Evolutionary conservation across 2,329 filamentous ascomycete genomes (phyloP).

Genomic region (Chaetomiaceae sp.): DNA sequence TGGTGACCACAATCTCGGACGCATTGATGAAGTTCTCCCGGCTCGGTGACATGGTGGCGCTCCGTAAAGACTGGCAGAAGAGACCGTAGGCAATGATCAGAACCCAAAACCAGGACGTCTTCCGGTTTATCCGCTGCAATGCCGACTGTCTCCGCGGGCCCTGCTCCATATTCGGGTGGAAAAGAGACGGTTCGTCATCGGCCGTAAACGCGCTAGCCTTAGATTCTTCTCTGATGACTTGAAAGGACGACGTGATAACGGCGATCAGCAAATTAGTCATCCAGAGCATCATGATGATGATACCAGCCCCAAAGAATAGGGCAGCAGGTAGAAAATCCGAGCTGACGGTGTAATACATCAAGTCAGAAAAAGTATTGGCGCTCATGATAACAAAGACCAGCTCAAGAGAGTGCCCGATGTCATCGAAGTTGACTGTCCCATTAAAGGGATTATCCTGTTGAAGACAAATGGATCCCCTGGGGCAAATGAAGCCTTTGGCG

Average conservation of each 20-base stretch:
- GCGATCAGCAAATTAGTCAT: slow-evolving; percentile 91
- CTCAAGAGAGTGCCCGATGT: slow-evolving; percentile 86
- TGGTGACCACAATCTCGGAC: slow-evolving; percentile 71
- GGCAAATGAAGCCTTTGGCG: slow-evolving; percentile 85
- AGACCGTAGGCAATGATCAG: slow-evolving; percentile 74
- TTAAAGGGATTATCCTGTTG: slow-evolving; percentile 75
- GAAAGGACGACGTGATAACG: slow-evolving; percentile 97
- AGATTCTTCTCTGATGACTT: slow-evolving; percentile 95
- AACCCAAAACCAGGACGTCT: slow-evolving; percentile 74
- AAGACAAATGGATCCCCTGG: slow-evolving; percentile 75
- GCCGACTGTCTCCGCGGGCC: slow-evolving; percentile 39
- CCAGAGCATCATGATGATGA: slow-evolving; percentile 94
- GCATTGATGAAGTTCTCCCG: slow-evolving; percentile 63
- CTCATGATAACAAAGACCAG: slow-evolving; percentile 98
- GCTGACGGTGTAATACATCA: slow-evolving; percentile 90
- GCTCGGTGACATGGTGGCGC: slow-evolving; percentile 63
- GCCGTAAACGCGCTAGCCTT: slow-evolving; percentile 88
- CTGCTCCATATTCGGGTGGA: slow-evolving; percentile 37
- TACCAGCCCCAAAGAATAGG: slow-evolving; percentile 67
- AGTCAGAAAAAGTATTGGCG: slow-evolving; percentile 90
- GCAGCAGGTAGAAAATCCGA: slow-evolving; percentile 86
- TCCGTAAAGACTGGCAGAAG: slow-evolving; percentile 73
- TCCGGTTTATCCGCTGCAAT: slow-evolving; percentile 70
- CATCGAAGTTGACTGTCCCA: slow-evolving; percentile 88
- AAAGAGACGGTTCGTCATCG: slow-evolving; percentile 48